These are phyloP conservation scores for Sanghuangporus baumii DNA, from an alignment of 1,284 basidiomycete genomes.

Conservation along the genomic window DNA sequence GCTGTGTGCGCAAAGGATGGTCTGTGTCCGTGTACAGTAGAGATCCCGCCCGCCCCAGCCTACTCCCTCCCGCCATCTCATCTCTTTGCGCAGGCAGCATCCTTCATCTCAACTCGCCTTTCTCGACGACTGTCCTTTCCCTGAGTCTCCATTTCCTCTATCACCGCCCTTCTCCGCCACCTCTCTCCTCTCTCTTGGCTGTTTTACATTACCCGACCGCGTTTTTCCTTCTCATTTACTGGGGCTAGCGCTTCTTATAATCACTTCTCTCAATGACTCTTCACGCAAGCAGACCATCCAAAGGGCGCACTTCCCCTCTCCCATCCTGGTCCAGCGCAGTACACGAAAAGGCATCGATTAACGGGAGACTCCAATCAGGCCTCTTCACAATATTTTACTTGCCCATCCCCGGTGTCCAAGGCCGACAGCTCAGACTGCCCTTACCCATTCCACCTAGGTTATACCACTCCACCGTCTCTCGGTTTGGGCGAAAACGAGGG, in stretches of 20 bases:
- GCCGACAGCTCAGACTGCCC: constrained; percentile 44
- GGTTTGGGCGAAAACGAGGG: constrained; percentile 53
- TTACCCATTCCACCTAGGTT: constrained; percentile 62
- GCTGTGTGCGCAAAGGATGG: neutral
- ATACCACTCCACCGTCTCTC: constrained; percentile 51
- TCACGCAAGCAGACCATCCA: constrained; percentile 26
- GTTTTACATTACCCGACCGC: constrained; percentile 32
- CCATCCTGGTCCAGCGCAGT: constrained; percentile 58
- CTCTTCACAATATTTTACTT: constrained; percentile 59
- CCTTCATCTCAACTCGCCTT: neutral
- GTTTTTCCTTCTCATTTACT: neutral
- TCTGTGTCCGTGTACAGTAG: neutral
- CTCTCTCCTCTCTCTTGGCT: neutral
- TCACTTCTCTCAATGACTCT: constrained; percentile 40
- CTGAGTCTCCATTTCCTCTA: neutral
- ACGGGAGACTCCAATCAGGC: constrained; percentile 37
- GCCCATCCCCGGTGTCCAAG: constrained; percentile 52
- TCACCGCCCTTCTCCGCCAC: neutral
- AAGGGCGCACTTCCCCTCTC: constrained; percentile 41
- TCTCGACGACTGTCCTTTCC: neutral
- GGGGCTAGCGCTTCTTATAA: neutral
- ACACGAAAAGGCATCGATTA: constrained; percentile 51
- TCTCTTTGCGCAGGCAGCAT: neutral
- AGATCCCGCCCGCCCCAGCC: neutral
- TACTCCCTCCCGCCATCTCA: neutral